A percentile compares a stretch with the other conserved stretches of the same genome.
Evolutionary conservation across 129 eudicot genomes (phyloP).

Genomic region (Flaveria bidentis): DNA sequence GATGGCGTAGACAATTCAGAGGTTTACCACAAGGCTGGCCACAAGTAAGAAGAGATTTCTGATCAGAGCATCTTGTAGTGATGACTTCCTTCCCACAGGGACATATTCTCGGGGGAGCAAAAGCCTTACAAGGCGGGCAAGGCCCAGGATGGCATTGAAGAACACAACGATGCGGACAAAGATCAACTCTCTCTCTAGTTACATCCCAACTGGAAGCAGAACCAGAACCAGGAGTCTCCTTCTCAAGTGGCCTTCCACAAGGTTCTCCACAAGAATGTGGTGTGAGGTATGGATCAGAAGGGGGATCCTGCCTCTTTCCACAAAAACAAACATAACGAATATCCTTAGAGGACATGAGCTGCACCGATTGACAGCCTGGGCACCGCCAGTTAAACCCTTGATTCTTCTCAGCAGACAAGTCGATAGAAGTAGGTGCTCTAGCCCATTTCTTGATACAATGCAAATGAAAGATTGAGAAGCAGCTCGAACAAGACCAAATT

Average conservation of each 20-base stretch:
- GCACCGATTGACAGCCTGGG: constrained; percentile 95
- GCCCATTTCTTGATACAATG: constrained; percentile 94
- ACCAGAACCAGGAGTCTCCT: constrained; percentile 46
- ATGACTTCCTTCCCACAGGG: constrained; percentile 87
- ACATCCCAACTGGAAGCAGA: constrained; percentile 17
- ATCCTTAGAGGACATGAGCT: constrained; percentile 72
- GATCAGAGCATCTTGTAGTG: constrained; percentile 89
- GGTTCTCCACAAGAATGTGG: constrained; percentile 99
- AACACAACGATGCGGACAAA: constrained; percentile 89
- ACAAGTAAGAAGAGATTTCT: constrained; percentile 77
- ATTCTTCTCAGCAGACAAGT: constrained; percentile 74
- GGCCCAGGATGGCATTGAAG: constrained; percentile 98
- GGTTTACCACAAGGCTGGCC: constrained; percentile 74
- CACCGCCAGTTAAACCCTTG: constrained; percentile 96
- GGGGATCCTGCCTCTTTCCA: constrained; percentile 90
- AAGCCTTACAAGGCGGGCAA: constrained; percentile 95
- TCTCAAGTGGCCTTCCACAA: constrained; percentile 85
- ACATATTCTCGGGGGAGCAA: constrained; percentile 84
- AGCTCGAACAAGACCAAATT: constrained; percentile 89
- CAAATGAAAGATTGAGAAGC: constrained; percentile 81
- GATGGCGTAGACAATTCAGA: constrained; percentile 78
- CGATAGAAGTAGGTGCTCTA: constrained; percentile 88
- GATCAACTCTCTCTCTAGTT: constrained; percentile 43
- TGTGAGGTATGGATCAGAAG: constrained; percentile 79
- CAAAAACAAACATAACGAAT: constrained; percentile 85